Percentiles rank a stretch among this genome's conserved stretches.
Evolutionary conservation across 345 rosid species (phyloP).

Genomic region (Rubroshorea leprosula): DNA sequence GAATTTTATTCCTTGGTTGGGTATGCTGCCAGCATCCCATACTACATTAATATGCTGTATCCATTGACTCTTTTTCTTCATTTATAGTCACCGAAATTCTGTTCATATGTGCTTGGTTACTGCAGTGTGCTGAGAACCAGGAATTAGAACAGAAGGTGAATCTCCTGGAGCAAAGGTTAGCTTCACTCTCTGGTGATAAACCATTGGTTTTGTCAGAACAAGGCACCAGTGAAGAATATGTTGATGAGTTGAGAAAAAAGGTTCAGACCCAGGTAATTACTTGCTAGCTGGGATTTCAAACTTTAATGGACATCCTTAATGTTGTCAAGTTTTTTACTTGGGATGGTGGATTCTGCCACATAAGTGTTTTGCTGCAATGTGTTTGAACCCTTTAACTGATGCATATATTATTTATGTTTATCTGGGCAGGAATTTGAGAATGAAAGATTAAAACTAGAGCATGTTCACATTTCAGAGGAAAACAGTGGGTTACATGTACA

Average conservation of each 20-base stretch:
- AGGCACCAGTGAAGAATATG: slow-evolving; percentile 40
- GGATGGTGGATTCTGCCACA: not conserved
- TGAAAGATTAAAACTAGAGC: slow-evolving; percentile 73
- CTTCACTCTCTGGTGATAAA: slow-evolving; percentile 44
- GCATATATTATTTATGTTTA: slow-evolving; percentile 10
- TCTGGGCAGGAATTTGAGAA: slow-evolving; percentile 65
- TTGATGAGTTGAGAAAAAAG: slow-evolving; percentile 66
- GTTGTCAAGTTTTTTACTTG: not conserved
- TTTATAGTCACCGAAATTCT: slow-evolving; percentile 4
- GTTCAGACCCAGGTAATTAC: slow-evolving; percentile 67
- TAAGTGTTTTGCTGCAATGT: not conserved
- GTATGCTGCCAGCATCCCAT: too few species aligned
- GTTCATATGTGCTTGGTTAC: slow-evolving; percentile 8
- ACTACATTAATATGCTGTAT: too few species aligned
- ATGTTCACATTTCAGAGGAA: slow-evolving; percentile 73
- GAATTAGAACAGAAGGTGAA: slow-evolving; percentile 76
- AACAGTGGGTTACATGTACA: slow-evolving; percentile 77
- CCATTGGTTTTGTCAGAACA: slow-evolving; percentile 36
- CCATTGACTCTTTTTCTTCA: too few species aligned
- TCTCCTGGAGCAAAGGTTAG: slow-evolving; percentile 59
- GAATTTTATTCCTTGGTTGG: not conserved
- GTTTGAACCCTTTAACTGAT: slow-evolving; percentile 4
- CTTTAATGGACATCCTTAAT: not conserved
- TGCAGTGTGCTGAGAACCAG: slow-evolving; percentile 74
- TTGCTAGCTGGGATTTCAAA: slow-evolving; percentile 3